These are phyloP conservation scores for Kernera saxatilis DNA, from an alignment of 345 rosid genomes.

Conservation along the genomic window DNA sequence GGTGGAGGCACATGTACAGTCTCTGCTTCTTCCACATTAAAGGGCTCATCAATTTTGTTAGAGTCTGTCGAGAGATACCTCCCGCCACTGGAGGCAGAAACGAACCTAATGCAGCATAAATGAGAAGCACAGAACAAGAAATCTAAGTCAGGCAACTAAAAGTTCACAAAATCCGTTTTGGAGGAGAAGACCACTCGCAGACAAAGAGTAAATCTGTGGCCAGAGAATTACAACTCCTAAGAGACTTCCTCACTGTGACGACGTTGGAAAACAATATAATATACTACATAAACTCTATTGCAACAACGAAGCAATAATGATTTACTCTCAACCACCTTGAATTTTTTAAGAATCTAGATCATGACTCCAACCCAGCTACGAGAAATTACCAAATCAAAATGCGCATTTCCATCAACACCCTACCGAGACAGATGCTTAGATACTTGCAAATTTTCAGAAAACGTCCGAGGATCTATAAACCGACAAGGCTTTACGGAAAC, in stretches of 20 bases:
- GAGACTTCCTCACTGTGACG: background rate
- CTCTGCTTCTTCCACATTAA: slow-evolving; percentile 87
- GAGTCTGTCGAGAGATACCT: slow-evolving; percentile 69
- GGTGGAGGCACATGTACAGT: slow-evolving; percentile 78
- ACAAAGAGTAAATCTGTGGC: background rate
- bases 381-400: background rate
- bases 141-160: background rate
- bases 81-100: slow-evolving; percentile 32
- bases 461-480: background rate
- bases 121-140: background rate
- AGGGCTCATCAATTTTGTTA: slow-evolving; percentile 68
- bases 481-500: background rate
- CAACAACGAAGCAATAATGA: background rate
- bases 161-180: background rate
- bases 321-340: background rate
- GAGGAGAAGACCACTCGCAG: background rate
- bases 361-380: background rate
- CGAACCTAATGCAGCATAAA: slow-evolving; percentile 31
- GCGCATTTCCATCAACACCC: background rate
- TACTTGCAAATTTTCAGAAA: background rate
- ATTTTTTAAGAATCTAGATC: background rate
- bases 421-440: background rate
- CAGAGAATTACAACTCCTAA: background rate
- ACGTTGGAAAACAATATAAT: background rate
- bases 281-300: background rate